These are phyloP conservation scores for Silene noctiflora DNA, from an alignment of 179 eudicot genomes.

Conservation along the genomic window DNA sequence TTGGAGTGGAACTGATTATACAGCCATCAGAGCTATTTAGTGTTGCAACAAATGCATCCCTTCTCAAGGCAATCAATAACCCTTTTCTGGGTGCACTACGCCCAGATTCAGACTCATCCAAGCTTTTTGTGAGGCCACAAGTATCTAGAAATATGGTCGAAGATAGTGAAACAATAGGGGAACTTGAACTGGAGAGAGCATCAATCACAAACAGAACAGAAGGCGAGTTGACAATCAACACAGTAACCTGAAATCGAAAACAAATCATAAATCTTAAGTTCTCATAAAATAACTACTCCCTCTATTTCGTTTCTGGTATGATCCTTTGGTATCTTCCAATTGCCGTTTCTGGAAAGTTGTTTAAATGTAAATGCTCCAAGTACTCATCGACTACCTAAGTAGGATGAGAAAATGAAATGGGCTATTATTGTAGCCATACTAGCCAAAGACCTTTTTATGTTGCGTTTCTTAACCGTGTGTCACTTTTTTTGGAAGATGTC, in stretches of 20 bases:
- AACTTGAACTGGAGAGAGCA: slow-evolving; percentile 38
- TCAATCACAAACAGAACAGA: slow-evolving; percentile 55
- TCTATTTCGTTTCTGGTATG: background rate
- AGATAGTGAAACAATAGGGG: slow-evolving; percentile 48
- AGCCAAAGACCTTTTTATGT: background rate
- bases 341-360: background rate
- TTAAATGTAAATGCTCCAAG: background rate
- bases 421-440: background rate
- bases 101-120: slow-evolving; percentile 36
- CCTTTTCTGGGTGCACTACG: slow-evolving; percentile 40
- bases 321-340: background rate
- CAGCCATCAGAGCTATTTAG: slow-evolving; percentile 50
- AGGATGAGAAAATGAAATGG: background rate
- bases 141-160: slow-evolving; percentile 31
- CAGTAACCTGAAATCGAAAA: slow-evolving; percentile 60
- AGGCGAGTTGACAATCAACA: slow-evolving; percentile 50
- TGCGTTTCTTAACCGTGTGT: background rate
- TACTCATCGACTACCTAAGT: background rate
- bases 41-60: slow-evolving; percentile 46
- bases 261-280: slow-evolving; percentile 19
- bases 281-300: background rate
- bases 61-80: slow-evolving; percentile 46
- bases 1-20: slow-evolving; percentile 44
- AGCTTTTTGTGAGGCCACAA: slow-evolving; percentile 27
- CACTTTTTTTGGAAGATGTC: background rate